Evolutionary conservation across 371 early-diverging fungal genomes (phyloP).

Genomic region (Globomyces sp.): DNA sequence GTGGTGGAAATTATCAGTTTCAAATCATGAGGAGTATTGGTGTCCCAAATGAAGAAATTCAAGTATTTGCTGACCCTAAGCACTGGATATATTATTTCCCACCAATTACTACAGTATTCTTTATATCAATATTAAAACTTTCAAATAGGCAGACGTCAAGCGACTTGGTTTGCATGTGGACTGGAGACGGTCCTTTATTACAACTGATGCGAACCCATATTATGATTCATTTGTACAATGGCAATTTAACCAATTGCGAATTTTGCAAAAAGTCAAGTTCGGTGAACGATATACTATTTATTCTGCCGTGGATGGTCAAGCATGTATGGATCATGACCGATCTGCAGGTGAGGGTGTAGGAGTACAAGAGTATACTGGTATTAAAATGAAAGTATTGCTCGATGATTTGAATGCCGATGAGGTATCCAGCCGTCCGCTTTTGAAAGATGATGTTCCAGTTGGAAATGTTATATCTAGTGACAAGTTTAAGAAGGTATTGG

Average conservation of each 20-base stretch:
- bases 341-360: conserved; percentile 96
- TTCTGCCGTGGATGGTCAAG: conserved; percentile 96
- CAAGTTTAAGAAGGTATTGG: conserved; percentile 60
- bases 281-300: conserved; percentile 99
- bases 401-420: conserved; percentile 25
- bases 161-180: conserved; percentile 92
- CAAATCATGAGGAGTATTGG: conserved; percentile 96
- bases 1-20: conserved; percentile 87
- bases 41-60: conserved; percentile 84
- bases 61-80: conserved; percentile 91
- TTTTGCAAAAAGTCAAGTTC: conserved; percentile 86
- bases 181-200: conserved; percentile 99
- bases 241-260: conserved; percentile 96
- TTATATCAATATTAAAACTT: conserved; percentile 28
- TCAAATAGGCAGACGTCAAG: conserved; percentile 62
- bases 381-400: conserved; percentile 82
- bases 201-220: conserved; percentile 99
- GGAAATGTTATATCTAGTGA: conserved; percentile 55
- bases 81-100: conserved; percentile 99
- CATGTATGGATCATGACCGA: conserved; percentile 99
- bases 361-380: conserved; percentile 95
- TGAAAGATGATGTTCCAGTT: conserved; percentile 40
- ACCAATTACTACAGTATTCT: conserved; percentile 65
- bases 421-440: conserved; percentile 11
- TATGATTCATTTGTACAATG: conserved; percentile 99